Evolutionary conservation across 257 asterid genomes (phyloP).

Genomic region (Parsonsia alboflavescens): DNA sequence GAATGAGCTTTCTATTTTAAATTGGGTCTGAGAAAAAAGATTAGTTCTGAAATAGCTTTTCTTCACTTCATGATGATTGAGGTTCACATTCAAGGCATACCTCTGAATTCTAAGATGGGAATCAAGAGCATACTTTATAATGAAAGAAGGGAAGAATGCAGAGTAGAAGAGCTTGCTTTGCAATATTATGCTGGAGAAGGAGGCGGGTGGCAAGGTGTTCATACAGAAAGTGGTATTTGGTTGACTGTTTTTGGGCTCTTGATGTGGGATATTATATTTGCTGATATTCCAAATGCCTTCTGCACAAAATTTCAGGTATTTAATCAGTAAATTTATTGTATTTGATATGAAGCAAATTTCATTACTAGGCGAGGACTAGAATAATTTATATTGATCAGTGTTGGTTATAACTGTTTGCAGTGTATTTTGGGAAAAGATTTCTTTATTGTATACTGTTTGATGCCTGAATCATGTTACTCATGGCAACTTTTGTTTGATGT

Average conservation of each 20-base stretch:
- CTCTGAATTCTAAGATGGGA: constrained; percentile 67
- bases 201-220: constrained; percentile 90
- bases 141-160: constrained; percentile 80
- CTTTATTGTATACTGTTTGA: neutral
- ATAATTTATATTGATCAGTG: neutral
- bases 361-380: neutral
- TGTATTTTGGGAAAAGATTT: too few relatives aligned
- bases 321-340: neutral
- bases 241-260: constrained; percentile 79
- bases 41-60: neutral
- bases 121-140: constrained; percentile 72
- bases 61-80: constrained; percentile 18
- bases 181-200: constrained; percentile 91
- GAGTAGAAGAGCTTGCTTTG: constrained; percentile 89
- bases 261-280: constrained; percentile 83
- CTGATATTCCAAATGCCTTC: constrained; percentile 86
- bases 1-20: neutral
- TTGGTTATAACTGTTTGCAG: neutral
- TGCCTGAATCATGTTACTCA: neutral
- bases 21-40: neutral
- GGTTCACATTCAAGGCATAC: constrained; percentile 86
- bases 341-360: neutral
- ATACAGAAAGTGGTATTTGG: constrained; percentile 96
- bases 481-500: neutral
- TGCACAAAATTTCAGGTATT: constrained; percentile 79